A percentile compares a stretch with the other conserved stretches of the same genome.
Conservation (phyloP, 192 early-diverging fungal species). For the Thamnidium elegans region DNA sequence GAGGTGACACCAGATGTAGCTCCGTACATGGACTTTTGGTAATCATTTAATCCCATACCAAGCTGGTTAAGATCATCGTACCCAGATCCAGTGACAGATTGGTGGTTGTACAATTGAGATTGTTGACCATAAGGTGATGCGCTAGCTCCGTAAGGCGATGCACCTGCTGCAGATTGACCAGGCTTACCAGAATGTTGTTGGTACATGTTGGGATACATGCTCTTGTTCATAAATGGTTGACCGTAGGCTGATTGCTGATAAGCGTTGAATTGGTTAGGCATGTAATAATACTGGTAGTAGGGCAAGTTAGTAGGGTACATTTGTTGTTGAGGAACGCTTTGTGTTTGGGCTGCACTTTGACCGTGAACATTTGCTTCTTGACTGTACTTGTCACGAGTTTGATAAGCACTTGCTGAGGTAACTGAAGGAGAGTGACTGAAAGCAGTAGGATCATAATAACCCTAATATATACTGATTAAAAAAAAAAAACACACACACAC, state of each 20-base stretch:
- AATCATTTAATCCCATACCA: constrained; percentile 32
- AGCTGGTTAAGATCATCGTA: constrained; percentile 46
- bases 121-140: constrained; percentile 40
- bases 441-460: constrained; percentile 47
- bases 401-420: constrained; percentile 50
- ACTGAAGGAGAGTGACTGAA: constrained; percentile 58
- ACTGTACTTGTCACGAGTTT: constrained; percentile 52
- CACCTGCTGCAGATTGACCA: constrained; percentile 21
- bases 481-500: neutral
- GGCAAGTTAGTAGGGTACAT: constrained; percentile 61
- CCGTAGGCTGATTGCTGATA: constrained; percentile 83
- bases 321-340: constrained; percentile 43
- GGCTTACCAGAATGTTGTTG: constrained; percentile 45
- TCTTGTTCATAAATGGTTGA: constrained; percentile 91
- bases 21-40: constrained; percentile 43
- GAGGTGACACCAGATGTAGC: neutral
- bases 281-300: constrained; percentile 83
- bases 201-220: constrained; percentile 81
- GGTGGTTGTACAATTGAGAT: constrained; percentile 32
- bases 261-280: constrained; percentile 75
- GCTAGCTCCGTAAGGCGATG: constrained; percentile 37
- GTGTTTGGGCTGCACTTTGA: constrained; percentile 33
- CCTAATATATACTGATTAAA: constrained; percentile 16
- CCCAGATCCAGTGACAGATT: constrained; percentile 18
- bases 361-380: constrained; percentile 40